Evolutionary conservation across 441 rosid genomes (phyloP).

Genomic region (Capsella rubella): DNA sequence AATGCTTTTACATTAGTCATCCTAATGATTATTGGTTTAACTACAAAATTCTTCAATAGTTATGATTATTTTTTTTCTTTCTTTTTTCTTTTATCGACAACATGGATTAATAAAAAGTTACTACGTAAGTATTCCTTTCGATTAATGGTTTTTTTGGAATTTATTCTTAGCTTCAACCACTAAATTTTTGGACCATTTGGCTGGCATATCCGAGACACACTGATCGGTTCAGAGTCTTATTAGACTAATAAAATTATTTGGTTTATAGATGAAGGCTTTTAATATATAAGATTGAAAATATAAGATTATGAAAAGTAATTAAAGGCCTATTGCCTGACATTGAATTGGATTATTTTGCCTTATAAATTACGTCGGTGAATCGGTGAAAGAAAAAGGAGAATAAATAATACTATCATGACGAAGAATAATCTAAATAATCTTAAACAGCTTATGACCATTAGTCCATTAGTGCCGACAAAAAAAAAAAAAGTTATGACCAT

Average conservation of each 20-base stretch:
- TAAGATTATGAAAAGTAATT: neutral
- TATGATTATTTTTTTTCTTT: no score
- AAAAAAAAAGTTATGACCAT: neutral
- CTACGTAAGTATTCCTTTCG: neutral
- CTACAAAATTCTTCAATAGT: neutral
- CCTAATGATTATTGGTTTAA: constrained; percentile 22
- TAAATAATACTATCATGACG: neutral
- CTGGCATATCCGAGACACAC: constrained; percentile 27
- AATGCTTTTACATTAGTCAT: constrained; percentile 2
- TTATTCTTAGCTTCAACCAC: constrained; percentile 29
- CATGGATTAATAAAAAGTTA: neutral
- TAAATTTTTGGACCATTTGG: constrained; percentile 34
- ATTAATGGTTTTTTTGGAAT: constrained; percentile 1
- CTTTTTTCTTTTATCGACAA: neutral
- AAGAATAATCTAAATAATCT: neutral
- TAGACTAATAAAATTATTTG: neutral
- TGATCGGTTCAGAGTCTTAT: neutral
- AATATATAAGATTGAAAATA: no score
- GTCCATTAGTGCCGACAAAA: no score
- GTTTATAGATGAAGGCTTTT: neutral
- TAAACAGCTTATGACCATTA: neutral
- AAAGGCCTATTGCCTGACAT: neutral
- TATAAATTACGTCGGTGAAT: constrained; percentile 22
- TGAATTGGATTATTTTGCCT: constrained; percentile 8
- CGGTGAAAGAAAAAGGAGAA: neutral